Conservation (phyloP, 1,139 yeast species). For the Zygoascus hellenicus region DNA sequence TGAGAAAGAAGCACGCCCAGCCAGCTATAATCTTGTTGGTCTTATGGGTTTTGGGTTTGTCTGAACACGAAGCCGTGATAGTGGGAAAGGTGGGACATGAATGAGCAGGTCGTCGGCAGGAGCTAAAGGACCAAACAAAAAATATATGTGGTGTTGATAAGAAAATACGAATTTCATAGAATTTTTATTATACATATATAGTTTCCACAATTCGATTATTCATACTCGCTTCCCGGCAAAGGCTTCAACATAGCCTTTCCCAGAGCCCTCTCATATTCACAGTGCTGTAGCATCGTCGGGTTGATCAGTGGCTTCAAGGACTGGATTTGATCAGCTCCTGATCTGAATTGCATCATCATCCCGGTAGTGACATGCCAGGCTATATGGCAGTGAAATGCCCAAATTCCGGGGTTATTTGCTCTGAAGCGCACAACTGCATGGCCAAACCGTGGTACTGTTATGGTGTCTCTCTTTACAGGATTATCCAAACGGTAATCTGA, state of each 20-base stretch:
- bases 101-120: no score
- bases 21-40: no score
- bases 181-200: no score
- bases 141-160: no score
- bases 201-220: neutral
- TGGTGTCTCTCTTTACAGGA: conserved; percentile 64
- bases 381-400: conserved; percentile 82
- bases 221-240: conserved; percentile 11
- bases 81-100: no score
- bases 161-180: no score
- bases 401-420: conserved; percentile 76
- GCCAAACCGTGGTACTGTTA: conserved; percentile 52
- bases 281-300: conserved; percentile 13
- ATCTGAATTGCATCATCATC: conserved; percentile 44
- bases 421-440: conserved; percentile 57
- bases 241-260: conserved; percentile 10
- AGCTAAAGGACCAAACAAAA: no score
- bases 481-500: conserved; percentile 50
- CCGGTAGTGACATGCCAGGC: conserved; percentile 84
- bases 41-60: no score
- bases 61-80: no score
- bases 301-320: conserved; percentile 12
- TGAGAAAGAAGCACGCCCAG: no score
- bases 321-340: conserved; percentile 18
- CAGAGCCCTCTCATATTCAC: conserved; percentile 9